Percentiles rank a stretch among this genome's conserved stretches.
Evolutionary conservation across 2,329 filamentous ascomycete species (phyloP).

Genomic region (Fusarium denticulatum): DNA sequence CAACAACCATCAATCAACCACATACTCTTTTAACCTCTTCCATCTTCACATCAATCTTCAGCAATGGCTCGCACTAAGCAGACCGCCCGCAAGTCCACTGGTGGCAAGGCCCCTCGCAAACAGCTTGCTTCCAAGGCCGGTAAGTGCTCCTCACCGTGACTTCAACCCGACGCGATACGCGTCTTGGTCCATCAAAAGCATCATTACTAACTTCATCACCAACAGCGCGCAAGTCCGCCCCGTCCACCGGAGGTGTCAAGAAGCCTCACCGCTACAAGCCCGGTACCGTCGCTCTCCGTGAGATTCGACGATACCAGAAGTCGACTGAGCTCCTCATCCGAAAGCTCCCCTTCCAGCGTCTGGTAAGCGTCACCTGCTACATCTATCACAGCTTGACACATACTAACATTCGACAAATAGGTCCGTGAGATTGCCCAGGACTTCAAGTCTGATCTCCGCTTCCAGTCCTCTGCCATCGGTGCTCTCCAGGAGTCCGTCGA

Average conservation of each 20-base stretch:
- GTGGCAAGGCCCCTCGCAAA: constrained; percentile 87
- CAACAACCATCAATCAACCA: constrained; percentile 36
- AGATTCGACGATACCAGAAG: constrained; percentile 99
- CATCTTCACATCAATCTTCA: constrained; percentile 49
- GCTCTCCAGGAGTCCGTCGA: constrained; percentile 98
- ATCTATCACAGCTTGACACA: neutral
- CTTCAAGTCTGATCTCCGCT: constrained; percentile 94
- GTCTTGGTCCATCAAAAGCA: neutral
- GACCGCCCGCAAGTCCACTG: constrained; percentile 79
- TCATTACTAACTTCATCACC: constrained; percentile 10
- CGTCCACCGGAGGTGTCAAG: constrained; percentile 97
- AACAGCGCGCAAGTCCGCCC: constrained; percentile 88
- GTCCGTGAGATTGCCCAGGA: constrained; percentile 96
- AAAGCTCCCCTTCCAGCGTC: constrained; percentile 97
- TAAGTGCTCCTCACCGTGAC: constrained; percentile 28
- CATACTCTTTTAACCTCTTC: constrained; percentile 41
- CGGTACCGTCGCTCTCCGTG: constrained; percentile 95
- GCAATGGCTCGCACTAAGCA: constrained; percentile 74
- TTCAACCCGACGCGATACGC: constrained; percentile 26
- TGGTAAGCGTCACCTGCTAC: constrained; percentile 64
- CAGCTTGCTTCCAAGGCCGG: constrained; percentile 98
- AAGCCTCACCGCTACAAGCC: constrained; percentile 93
- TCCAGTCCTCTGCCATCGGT: constrained; percentile 98
- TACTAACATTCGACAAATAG: constrained; percentile 48
- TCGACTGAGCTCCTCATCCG: constrained; percentile 94